Evolutionary conservation across 129 eudicot species (phyloP).

Genomic region (Smallanthus sonchifolius): DNA sequence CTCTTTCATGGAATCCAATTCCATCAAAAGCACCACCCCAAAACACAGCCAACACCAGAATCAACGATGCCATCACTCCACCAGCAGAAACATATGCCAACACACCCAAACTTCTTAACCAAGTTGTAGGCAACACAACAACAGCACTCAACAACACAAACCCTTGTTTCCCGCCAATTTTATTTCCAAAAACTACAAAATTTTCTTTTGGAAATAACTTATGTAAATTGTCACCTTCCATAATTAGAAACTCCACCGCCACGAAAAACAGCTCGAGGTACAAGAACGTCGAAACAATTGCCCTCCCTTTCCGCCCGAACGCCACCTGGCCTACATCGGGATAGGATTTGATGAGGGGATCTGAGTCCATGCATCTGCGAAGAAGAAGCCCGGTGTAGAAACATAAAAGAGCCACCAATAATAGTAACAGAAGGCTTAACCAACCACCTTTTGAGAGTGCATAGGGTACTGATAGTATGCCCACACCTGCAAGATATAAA

Average conservation of each 20-base stretch:
- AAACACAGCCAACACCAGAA: slow-evolving; percentile 45
- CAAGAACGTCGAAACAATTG: slow-evolving; percentile 43
- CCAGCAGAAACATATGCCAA: slow-evolving; percentile 54
- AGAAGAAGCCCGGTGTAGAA: slow-evolving; percentile 53
- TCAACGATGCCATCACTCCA: slow-evolving; percentile 50
- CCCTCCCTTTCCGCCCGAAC: slow-evolving; percentile 54
- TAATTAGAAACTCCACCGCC: slow-evolving; percentile 56
- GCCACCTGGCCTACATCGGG: slow-evolving; percentile 63
- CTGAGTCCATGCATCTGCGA: slow-evolving; percentile 45
- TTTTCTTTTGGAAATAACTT: slow-evolving; percentile 36
- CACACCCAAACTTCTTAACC: slow-evolving; percentile 46
- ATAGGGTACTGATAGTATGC: slow-evolving; percentile 50
- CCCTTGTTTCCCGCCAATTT: slow-evolving; percentile 38
- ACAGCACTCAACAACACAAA: slow-evolving; percentile 41
- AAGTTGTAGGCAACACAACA: slow-evolving; percentile 50
- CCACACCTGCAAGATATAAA: slow-evolving; percentile 36
- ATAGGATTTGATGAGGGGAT: slow-evolving; percentile 49
- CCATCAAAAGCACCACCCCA: slow-evolving; percentile 63
- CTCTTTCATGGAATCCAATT: slow-evolving; percentile 49
- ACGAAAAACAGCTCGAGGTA: slow-evolving; percentile 60
- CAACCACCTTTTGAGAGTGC: slow-evolving; percentile 66
- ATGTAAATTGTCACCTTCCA: slow-evolving; percentile 47
- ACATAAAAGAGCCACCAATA: slow-evolving; percentile 44
- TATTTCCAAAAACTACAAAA: slow-evolving; percentile 27
- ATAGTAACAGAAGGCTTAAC: slow-evolving; percentile 40